Evolutionary conservation across 2,329 filamentous ascomycete species (phyloP), one percentile per base, ranked within the genome.

Genomic region (Periconia macrospinosa): DNA sequence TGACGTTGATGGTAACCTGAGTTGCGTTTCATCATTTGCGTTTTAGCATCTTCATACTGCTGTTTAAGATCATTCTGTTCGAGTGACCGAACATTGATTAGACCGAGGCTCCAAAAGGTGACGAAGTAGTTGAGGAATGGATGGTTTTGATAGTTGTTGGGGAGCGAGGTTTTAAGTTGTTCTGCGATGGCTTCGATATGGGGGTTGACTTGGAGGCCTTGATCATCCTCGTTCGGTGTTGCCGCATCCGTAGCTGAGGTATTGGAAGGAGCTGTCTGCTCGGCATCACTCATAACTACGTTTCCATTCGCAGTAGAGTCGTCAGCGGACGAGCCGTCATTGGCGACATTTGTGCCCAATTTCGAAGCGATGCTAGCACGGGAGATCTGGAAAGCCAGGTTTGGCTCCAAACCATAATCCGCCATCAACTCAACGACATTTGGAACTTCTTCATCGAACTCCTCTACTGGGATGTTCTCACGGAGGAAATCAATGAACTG

Each of bases 401-500:
- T 85, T 2, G 90, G 85, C 49, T 94, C 89, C 37, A 99, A 78
- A 5, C 90, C 90, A 66, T 89, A 96, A 0, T 92, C 86, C 7
- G 80, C 79, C 66, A 97, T 87, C 37, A 99, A 81, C 19, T 84
- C 81, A 3, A 86, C 78, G 41, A 96, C 83, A 30, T 86, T 83
- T 1, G 94, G 94, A 6, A 97, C 86, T 17, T 89, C 82, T 2
- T 79, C 76, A 65, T 95, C 89, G 56, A 97, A 97, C 18, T 92
- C 85, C 37, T 88, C 84, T 0, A 86, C 80, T 0, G 87, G 81
- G 30, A 97, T 76, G 66, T 92, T 95, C 69, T 85, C 90, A 68
- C 89, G 89, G 30, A 99, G 81, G 7, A 97, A 83, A 65, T 97
- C 94, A 17, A 97, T 81, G 68, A 95, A 99, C 66, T 97, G 92